Conservation (phyloP, 306 rosid genomes). For the Chamaecrista fasciculata region DNA sequence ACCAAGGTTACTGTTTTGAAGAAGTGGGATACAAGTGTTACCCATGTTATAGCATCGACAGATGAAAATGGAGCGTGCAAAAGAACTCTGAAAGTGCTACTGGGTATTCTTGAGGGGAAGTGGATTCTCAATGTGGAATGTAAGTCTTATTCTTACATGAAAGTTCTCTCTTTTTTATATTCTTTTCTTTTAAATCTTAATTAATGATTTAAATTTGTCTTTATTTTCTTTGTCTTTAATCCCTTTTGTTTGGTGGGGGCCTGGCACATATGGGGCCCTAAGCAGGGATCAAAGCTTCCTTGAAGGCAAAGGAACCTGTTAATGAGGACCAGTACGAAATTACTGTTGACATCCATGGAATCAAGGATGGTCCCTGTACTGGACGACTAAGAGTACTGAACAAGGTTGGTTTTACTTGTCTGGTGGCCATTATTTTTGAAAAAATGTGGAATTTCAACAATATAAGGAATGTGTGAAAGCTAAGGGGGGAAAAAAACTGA, state of each 20-base stretch:
- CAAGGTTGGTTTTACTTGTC: constrained; percentile 50
- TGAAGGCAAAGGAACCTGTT: constrained; percentile 58
- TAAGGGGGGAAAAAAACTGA: neutral
- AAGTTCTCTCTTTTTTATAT: constrained; percentile 2
- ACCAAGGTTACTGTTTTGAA: constrained; percentile 59
- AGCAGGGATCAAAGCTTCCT: constrained; percentile 82
- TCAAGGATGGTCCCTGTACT: constrained; percentile 73
- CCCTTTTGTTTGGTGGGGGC: neutral
- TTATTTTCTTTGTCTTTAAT: neutral
- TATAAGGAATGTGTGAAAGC: neutral
- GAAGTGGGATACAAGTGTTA: constrained; percentile 77
- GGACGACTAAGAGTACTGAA: constrained; percentile 75
- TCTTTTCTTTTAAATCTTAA: neutral
- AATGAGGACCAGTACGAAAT: constrained; percentile 73
- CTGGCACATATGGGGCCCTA: neutral
- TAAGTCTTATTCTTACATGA: constrained; percentile 35
- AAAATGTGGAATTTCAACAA: neutral
- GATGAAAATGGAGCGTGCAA: constrained; percentile 82
- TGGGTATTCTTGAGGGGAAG: constrained; percentile 91
- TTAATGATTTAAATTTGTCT: neutral
- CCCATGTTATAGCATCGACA: constrained; percentile 84
- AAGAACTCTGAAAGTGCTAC: constrained; percentile 87
- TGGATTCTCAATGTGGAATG: constrained; percentile 81
- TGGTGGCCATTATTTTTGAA: neutral
- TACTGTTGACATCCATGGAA: constrained; percentile 65